Evolutionary conservation across 352 stramenopile species (phyloP).

Genomic region (Phytophthora vignae): DNA sequence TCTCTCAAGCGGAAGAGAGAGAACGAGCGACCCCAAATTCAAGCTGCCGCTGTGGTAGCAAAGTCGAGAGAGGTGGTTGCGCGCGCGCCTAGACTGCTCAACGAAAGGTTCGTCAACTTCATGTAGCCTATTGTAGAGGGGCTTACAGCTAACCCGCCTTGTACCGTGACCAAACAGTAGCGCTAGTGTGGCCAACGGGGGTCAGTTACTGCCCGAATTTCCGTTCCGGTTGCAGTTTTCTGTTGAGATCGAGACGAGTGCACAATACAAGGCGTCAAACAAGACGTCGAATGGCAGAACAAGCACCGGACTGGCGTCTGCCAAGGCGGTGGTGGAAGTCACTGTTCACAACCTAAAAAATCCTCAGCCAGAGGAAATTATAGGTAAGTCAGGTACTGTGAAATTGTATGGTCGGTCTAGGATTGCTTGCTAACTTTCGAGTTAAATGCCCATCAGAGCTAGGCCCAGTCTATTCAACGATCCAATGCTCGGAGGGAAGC

Average conservation of each 20-base stretch:
- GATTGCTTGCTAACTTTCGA: not conserved
- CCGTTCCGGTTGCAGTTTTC: conserved; percentile 69
- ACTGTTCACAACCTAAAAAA: conserved; percentile 74
- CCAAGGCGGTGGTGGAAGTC: conserved; percentile 60
- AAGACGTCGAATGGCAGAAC: conserved; percentile 8
- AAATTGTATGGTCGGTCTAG: not conserved
- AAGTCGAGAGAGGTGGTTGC: conserved; percentile 74
- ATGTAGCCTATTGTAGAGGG: not conserved
- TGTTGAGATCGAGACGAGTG: conserved; percentile 61
- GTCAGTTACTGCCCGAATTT: conserved; percentile 64
- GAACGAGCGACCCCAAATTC: conserved; percentile 38
- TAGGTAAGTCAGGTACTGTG: conserved; percentile 43
- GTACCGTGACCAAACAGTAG: conserved; percentile 18
- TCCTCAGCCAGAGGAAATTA: conserved; percentile 46
- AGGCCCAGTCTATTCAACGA: conserved; percentile 73
- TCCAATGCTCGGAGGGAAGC: conserved; percentile 65
- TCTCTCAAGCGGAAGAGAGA: conserved; percentile 82
- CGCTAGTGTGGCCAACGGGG: conserved; percentile 23
- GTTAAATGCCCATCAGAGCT: conserved; percentile 43
- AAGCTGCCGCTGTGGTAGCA: conserved; percentile 20
- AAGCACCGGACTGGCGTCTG: conserved; percentile 11
- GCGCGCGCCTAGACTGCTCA: conserved; percentile 59
- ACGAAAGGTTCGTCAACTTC: conserved; percentile 52
- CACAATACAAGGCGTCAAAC: conserved; percentile 12
- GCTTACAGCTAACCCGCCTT: conserved; percentile 12